Base-by-base conservation (phyloP, 345 rosid genomes). In the Ailanthus altissimus region DNA sequence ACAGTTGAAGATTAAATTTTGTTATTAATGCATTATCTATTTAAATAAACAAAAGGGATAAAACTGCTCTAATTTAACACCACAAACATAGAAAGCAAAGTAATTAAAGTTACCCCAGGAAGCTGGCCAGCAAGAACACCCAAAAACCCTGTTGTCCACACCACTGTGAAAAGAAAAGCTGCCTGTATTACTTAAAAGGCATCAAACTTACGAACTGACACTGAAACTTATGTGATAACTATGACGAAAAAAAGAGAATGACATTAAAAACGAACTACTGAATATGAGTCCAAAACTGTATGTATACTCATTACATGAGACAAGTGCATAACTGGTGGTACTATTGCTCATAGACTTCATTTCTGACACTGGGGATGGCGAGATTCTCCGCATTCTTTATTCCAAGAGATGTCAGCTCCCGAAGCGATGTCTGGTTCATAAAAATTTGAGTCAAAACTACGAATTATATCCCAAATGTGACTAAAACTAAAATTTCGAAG, bases 341-440 rank as follows among this genome's bases (percentile, higher is more conserved):
- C 16, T 18, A 60, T 25, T n/a, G 13, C 3, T 11, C 59, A 56
- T 14, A 70, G 1, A 81, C 92, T 89, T 95, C 99, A 58, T 95
- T 93, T 81, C 99, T 85, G 71, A 93, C 93, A 72, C 99, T 93
- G 57, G 99, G 99, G 81, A 95, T 95, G 8, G 99, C 99, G 14
- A 95, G 86, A 79, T 87, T 88, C 84, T 95, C 98, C 0, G 99
- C 98, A 8, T 95, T 93, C 81, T 90, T 91, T 13, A 93, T 84
- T 72, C 98, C 99, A 0, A 95, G 91, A 43, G 82, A 84, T 18
- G 93, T 93, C 74, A 95, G 84, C 84, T 93, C 98, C 53, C 96
- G 80, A 26, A 95, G 87, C 36, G 98, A 89, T 49, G 99, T 95
- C 99, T 95, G 84, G 43, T 54, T 21, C 53, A 79, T 3, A 45